phyloP scores from a whole-genome alignment of 2,329 filamentous ascomycete species.

The Epichloe bromicola region DNA sequence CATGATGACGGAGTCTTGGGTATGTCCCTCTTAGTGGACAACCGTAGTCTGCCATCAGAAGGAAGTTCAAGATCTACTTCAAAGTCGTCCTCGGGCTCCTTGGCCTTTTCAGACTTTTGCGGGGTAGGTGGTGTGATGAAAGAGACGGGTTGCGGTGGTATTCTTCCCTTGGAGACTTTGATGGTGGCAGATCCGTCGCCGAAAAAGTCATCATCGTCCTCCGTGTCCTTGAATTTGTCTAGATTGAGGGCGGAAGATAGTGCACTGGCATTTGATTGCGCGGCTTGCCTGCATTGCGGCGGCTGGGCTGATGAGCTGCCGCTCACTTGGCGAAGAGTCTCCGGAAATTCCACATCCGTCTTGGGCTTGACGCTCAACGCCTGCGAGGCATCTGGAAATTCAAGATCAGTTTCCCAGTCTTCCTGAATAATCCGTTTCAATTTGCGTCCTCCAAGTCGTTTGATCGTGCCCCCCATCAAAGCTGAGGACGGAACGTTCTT shows the following conservation, averaged over 20 bases:
- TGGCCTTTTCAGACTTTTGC: slow-evolving; percentile 26
- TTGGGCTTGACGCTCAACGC: slow-evolving; percentile 52
- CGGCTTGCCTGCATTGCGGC: slow-evolving; percentile 19
- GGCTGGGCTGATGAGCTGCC: slow-evolving; percentile 30
- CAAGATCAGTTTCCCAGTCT: slow-evolving; percentile 71
- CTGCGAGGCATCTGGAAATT: slow-evolving; percentile 47
- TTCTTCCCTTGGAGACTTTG: slow-evolving; percentile 48
- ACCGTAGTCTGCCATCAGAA: slow-evolving; percentile 48
- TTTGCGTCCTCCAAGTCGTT: slow-evolving; percentile 66
- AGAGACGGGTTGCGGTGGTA: slow-evolving; percentile 35
- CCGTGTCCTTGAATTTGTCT: slow-evolving; percentile 51
- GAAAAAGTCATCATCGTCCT: slow-evolving; percentile 50
- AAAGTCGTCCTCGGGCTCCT: slow-evolving; percentile 48
- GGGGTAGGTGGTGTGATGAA: slow-evolving; percentile 44
- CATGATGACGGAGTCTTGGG: slow-evolving; percentile 40
- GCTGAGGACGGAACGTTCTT: slow-evolving; percentile 78
- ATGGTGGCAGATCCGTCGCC: slow-evolving; percentile 54
- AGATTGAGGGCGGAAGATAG: slow-evolving; percentile 40
- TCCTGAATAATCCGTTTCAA: slow-evolving; percentile 61
- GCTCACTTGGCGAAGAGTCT: slow-evolving; percentile 54
- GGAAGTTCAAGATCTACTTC: slow-evolving; percentile 63
- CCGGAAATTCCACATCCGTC: slow-evolving; percentile 50
- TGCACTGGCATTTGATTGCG: slow-evolving; percentile 20
- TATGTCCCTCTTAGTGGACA: slow-evolving; percentile 48
- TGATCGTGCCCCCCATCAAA: slow-evolving; percentile 88